A percentile compares a stretch with the other conserved stretches of the same genome.
phyloP scores from a whole-genome alignment of 139 green algal genomes.

The Parachlorella kessleri region DNA sequence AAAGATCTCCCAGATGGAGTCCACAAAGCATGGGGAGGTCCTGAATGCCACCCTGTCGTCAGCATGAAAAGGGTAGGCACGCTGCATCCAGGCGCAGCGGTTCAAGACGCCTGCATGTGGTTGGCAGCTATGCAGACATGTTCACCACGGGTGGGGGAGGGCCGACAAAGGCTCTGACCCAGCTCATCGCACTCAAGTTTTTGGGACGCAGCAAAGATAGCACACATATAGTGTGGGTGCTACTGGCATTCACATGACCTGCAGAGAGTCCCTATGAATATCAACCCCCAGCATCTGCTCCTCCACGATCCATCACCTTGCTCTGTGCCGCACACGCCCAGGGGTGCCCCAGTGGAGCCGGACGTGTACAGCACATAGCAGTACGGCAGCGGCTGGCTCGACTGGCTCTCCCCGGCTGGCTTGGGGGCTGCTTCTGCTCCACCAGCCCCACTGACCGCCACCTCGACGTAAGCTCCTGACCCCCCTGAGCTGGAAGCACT shows the following conservation, averaged over 20 bases:
- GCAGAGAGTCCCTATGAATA: not conserved
- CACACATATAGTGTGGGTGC: not conserved
- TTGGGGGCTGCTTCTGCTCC: not conserved
- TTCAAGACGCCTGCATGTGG: slow-evolving; percentile 58
- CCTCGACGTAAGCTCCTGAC: not conserved
- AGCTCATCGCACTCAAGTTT: too few species aligned
- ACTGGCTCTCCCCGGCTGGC: not conserved
- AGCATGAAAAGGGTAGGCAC: slow-evolving; percentile 12
- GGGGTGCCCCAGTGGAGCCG: slow-evolving; percentile 61
- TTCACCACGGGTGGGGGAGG: too few species aligned
- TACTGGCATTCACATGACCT: not conserved
- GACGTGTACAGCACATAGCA: slow-evolving; percentile 74
- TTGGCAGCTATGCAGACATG: too few species aligned
- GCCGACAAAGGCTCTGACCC: too few species aligned
- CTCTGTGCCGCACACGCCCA: slow-evolving; percentile 57
- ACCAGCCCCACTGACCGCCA: too few species aligned
- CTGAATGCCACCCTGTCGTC: slow-evolving; percentile 47
- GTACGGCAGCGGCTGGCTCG: slow-evolving; percentile 11
- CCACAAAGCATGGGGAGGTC: slow-evolving; percentile 61
- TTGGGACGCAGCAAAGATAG: not conserved
- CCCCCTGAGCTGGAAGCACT: not conserved
- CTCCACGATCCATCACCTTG: not conserved
- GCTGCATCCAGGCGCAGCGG: slow-evolving; percentile 60
- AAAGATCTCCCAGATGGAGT: slow-evolving; percentile 65
- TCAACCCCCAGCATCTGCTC: not conserved